A percentile compares a stretch with the other conserved stretches of the same genome.
These are phyloP conservation scores for Pseudogymnoascus sp. DNA, from an alignment of 2,329 filamentous ascomycete species.

Conservation along the genomic window DNA sequence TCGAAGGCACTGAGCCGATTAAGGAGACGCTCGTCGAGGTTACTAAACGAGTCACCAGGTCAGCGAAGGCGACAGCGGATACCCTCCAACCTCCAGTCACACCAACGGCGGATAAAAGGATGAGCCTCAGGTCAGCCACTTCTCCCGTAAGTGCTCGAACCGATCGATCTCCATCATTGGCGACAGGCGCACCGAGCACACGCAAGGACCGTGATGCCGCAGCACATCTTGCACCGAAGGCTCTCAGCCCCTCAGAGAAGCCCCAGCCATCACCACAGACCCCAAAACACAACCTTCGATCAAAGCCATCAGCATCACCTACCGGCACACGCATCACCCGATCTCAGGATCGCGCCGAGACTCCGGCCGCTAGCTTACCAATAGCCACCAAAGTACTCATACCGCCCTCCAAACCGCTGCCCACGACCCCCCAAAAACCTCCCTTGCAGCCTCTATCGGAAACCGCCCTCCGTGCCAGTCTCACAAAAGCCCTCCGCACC, in stretches of 20 bases:
- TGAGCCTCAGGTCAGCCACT: constrained; percentile 1
- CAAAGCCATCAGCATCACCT: neutral
- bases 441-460: constrained; percentile 13
- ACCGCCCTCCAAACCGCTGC: neutral
- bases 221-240: constrained; percentile 22
- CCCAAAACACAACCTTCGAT: neutral
- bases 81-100: neutral
- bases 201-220: constrained; percentile 25
- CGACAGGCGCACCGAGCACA: constrained; percentile 17
- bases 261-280: neutral
- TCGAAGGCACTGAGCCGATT: neutral
- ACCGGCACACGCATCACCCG: neutral
- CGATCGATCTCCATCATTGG: constrained; percentile 16
- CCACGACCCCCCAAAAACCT: constrained; percentile 13
- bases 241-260: constrained; percentile 21
- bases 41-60: neutral
- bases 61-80: neutral
- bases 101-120: neutral
- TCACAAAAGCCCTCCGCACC: constrained; percentile 21
- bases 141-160: constrained; percentile 9
- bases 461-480: constrained; percentile 10
- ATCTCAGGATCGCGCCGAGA: neutral
- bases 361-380: neutral
- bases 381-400: neutral
- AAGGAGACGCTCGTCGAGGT: neutral